Evolutionary conservation across 2,329 filamentous ascomycete species (phyloP).

Genomic region (Fusarium agapanthi): DNA sequence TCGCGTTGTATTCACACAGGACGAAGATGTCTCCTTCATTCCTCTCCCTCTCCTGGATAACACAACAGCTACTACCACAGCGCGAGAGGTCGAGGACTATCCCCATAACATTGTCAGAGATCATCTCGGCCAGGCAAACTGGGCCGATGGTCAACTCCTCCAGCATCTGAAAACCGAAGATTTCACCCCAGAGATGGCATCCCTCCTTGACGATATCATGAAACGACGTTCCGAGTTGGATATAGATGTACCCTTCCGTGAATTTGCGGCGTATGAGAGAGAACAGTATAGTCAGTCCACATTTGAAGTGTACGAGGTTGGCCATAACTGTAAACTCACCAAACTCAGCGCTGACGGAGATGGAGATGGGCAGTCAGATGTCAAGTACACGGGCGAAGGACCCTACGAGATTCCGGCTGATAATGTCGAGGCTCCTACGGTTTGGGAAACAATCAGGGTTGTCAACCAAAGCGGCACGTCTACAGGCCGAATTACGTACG

Average conservation of each 20-base stretch:
- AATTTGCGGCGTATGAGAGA: conserved; percentile 50
- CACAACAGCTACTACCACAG: background rate
- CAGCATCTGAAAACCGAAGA: conserved; percentile 52
- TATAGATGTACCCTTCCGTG: conserved; percentile 42
- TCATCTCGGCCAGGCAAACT: conserved; percentile 37
- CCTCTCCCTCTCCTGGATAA: conserved; percentile 44
- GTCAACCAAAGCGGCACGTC: conserved; percentile 51
- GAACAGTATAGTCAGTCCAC: conserved; percentile 57
- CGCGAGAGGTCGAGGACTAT: conserved; percentile 28
- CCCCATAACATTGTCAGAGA: conserved; percentile 20
- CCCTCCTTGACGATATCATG: conserved; percentile 50
- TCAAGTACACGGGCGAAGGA: conserved; percentile 39
- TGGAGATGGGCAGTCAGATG: conserved; percentile 33
- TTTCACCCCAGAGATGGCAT: conserved; percentile 52
- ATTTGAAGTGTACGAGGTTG: conserved; percentile 67
- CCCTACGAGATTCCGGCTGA: conserved; percentile 40
- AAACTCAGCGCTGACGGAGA: conserved; percentile 45
- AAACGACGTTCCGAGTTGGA: conserved; percentile 48
- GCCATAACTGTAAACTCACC: conserved; percentile 52
- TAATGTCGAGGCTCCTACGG: conserved; percentile 50
- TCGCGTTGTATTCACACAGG: conserved; percentile 32
- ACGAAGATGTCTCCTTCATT: conserved; percentile 47
- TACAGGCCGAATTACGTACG: conserved; percentile 65
- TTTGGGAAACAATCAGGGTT: conserved; percentile 53
- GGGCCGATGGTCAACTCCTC: conserved; percentile 55